Evolutionary conservation across 2,329 filamentous ascomycete species (phyloP).

Genomic region (Colletotrichum viniferum): DNA sequence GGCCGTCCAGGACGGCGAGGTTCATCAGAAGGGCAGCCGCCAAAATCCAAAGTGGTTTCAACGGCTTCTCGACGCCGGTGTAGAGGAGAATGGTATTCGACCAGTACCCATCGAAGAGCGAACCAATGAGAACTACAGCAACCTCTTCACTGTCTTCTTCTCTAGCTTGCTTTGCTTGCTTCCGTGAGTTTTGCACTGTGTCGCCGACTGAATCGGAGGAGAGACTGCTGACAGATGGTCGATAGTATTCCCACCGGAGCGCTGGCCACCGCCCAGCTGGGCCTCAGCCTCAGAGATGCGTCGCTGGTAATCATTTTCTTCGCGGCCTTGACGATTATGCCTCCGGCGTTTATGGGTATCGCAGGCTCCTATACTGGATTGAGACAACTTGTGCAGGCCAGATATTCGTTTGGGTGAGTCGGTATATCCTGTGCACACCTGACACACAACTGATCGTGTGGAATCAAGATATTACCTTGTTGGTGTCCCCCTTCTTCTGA

Average conservation of each 20-base stretch:
- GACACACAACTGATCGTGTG: neutral
- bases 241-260: conserved; percentile 61
- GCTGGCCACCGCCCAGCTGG: conserved; percentile 58
- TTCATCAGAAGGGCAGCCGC: conserved; percentile 32
- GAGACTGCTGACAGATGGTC: neutral
- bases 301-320: conserved; percentile 66
- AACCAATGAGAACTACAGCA: conserved; percentile 56
- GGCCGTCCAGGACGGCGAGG: conserved; percentile 31
- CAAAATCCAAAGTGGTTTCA: conserved; percentile 45
- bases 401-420: conserved; percentile 60
- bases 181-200: conserved; percentile 46
- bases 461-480: conserved; percentile 51
- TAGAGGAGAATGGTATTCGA: conserved; percentile 59
- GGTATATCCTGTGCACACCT: neutral
- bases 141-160: conserved; percentile 66
- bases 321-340: conserved; percentile 54
- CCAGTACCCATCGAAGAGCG: conserved; percentile 60
- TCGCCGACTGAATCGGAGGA: neutral
- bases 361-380: conserved; percentile 61
- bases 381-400: conserved; percentile 64
- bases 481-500: conserved; percentile 56
- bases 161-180: conserved; percentile 61
- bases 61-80: conserved; percentile 45
- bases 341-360: conserved; percentile 60
- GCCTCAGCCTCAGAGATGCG: conserved; percentile 58